Conservation (phyloP, 345 rosid species). For the Lepidium aucheri region DNA sequence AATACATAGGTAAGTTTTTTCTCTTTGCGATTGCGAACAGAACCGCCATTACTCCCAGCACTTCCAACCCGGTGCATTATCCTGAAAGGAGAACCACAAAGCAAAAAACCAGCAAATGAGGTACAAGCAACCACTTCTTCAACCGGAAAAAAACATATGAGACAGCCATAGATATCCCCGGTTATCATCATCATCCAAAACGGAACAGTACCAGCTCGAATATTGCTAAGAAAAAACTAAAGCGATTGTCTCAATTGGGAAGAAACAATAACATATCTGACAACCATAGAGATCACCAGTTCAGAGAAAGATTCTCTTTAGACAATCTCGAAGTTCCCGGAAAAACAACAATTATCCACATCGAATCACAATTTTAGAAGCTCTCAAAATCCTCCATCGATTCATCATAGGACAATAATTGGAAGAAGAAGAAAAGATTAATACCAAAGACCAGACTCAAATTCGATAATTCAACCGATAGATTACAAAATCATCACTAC, state of each 20-base stretch:
- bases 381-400: neutral
- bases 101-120: neutral
- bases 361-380: neutral
- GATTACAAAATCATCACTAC: constrained; percentile 8
- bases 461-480: neutral
- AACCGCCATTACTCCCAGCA: constrained; percentile 80
- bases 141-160: neutral
- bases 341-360: neutral
- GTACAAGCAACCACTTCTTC: neutral
- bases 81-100: constrained; percentile 6
- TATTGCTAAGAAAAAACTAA: neutral
- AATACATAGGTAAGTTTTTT: constrained; percentile 88
- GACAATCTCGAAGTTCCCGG: neutral
- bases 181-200: neutral
- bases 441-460: neutral
- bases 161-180: no score
- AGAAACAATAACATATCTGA: neutral
- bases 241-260: neutral
- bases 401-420: neutral
- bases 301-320: neutral
- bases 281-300: neutral
- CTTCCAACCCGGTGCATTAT: constrained; percentile 99
- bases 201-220: neutral
- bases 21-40: constrained; percentile 91
- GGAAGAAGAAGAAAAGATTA: neutral